A percentile compares a stretch with the other conserved stretches of the same genome.
Evolutionary conservation across 192 early-diverging fungal genomes (phyloP).

Genomic region (Podila epigama): DNA sequence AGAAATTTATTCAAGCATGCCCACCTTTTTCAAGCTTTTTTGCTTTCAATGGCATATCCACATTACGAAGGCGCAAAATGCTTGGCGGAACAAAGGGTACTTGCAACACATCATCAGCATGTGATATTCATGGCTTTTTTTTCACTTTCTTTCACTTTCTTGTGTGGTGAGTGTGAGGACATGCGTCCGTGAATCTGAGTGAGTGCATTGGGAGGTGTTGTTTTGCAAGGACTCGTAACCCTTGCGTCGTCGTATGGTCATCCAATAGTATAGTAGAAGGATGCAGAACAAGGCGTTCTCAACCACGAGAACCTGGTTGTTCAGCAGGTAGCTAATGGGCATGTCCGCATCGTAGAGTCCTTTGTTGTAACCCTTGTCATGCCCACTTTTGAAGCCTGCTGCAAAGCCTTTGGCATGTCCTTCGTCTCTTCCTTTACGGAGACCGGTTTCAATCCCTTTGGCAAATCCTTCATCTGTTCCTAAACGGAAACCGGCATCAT

Average conservation of each 20-base stretch:
- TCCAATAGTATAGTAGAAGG: constrained; percentile 5
- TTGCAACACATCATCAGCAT: too few species aligned
- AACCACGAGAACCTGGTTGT: constrained; percentile 23
- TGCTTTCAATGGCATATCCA: too few species aligned
- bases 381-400: constrained; percentile 12
- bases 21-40: too few species aligned
- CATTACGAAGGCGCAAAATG: too few species aligned
- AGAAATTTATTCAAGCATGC: too few species aligned
- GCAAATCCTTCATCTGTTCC: neutral
- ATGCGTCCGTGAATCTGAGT: too few species aligned
- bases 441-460: neutral
- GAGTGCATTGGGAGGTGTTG: too few species aligned
- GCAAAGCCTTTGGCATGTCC: constrained; percentile 5
- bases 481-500: neutral
- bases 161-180: too few species aligned
- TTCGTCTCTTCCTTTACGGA: neutral
- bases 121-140: too few species aligned
- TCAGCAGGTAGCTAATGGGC: constrained; percentile 19
- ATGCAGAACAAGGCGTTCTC: neutral
- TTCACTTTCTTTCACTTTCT: too few species aligned
- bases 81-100: too few species aligned
- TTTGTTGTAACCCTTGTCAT: constrained; percentile 18
- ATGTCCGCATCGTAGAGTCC: constrained; percentile 16
- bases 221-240: neutral
- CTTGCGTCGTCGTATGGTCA: neutral